Evolutionary conservation across 345 rosid species (phyloP).

Genomic region (Aegle marmelos): DNA sequence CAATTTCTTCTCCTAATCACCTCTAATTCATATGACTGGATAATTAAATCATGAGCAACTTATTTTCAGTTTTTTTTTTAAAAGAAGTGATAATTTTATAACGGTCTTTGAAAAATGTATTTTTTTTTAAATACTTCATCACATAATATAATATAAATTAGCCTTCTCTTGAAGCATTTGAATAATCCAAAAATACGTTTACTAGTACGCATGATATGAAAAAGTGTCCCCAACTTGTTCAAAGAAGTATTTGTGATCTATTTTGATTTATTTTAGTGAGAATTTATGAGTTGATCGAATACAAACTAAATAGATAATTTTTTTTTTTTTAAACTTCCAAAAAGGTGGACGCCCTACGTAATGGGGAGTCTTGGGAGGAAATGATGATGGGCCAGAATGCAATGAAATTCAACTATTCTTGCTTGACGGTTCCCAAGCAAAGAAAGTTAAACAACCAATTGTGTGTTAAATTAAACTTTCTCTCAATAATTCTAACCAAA

Average conservation of each 20-base stretch:
- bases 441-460: not conserved
- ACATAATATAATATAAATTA: too few relatives aligned
- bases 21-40: not conserved
- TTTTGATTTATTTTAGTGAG: too few relatives aligned
- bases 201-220: not conserved
- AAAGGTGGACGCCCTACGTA: not conserved
- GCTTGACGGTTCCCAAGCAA: slow-evolving; percentile 7
- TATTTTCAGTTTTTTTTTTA: not conserved
- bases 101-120: not conserved
- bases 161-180: not conserved
- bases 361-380: not conserved
- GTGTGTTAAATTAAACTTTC: too few relatives aligned
- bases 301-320: too few relatives aligned
- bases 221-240: not conserved
- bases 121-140: not conserved
- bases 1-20: not conserved
- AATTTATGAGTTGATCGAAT: too few relatives aligned
- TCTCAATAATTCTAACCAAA: not conserved
- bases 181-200: too few relatives aligned
- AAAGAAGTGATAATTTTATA: not conserved
- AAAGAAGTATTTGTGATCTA: not conserved
- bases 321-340: not conserved
- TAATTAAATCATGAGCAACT: not conserved
- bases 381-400: not conserved
- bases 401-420: slow-evolving; percentile 7